phyloP scores from a whole-genome alignment of 805 yeast species.

The Ogataea polymorpha region DNA sequence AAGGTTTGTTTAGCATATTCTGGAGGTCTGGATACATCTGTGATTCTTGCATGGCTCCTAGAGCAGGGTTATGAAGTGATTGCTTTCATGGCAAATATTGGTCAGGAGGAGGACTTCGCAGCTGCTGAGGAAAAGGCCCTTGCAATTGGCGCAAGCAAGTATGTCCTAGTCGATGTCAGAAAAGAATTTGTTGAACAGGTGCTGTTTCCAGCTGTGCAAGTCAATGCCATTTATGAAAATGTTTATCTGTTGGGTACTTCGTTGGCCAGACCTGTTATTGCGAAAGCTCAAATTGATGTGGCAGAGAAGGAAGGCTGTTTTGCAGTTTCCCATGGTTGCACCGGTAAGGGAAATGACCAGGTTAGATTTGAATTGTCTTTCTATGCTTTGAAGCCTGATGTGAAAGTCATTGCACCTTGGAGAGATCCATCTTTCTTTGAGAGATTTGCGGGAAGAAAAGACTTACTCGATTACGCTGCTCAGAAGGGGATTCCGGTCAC shows the following conservation, averaged over 20 bases:
- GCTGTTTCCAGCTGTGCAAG: conserved; percentile 94
- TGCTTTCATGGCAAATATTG: conserved; percentile 97
- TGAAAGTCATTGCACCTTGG: conserved; percentile 98
- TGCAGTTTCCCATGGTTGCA: conserved; percentile 98
- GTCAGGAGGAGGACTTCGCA: conserved; percentile 98
- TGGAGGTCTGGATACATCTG: conserved; percentile 98
- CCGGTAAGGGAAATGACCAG: conserved; percentile 99
- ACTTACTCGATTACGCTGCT: conserved; percentile 89
- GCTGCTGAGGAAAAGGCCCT: conserved; percentile 96
- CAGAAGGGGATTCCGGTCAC: conserved; percentile 89
- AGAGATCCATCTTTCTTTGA: conserved; percentile 93
- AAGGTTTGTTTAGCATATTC: conserved; percentile 99
- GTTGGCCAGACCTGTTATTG: conserved; percentile 97
- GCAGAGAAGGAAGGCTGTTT: conserved; percentile 98
- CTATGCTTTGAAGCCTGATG: conserved; percentile 98
- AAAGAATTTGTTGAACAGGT: conserved; percentile 91
- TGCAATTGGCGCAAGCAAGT: conserved; percentile 95
- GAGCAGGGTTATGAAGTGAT: conserved; percentile 98
- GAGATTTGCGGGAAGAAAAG: conserved; percentile 98
- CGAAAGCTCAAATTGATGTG: conserved; percentile 95
- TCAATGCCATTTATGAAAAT: conserved; percentile 96
- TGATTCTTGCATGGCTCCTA: conserved; percentile 95
- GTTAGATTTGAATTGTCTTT: conserved; percentile 96
- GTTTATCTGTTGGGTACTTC: conserved; percentile 97
- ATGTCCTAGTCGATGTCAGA: conserved; percentile 91